These are phyloP conservation scores for Cyclotella baltica DNA, from an alignment of 108 stramenopile genomes.

Conservation along the genomic window DNA sequence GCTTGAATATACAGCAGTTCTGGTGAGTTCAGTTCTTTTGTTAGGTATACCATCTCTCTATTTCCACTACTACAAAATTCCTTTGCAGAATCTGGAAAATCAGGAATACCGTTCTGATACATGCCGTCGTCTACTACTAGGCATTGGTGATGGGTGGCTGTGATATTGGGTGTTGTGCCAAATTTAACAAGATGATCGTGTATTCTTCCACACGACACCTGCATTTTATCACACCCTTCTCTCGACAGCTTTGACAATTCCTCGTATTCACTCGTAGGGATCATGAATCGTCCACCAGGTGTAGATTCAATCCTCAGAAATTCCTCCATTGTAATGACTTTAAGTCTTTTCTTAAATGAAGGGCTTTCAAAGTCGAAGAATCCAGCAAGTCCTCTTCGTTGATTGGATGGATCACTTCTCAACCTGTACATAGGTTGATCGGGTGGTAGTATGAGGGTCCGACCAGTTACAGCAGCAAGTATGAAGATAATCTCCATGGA, in stretches of 20 bases:
- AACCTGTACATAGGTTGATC: constrained; percentile 76
- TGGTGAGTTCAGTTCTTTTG: constrained; percentile 55
- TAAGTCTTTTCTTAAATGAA: constrained; percentile 54
- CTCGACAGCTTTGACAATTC: constrained; percentile 49
- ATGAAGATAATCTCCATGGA: constrained; percentile 80
- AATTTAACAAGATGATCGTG: constrained; percentile 51
- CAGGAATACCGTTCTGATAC: constrained; percentile 43
- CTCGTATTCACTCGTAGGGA: constrained; percentile 42
- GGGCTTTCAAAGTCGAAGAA: constrained; percentile 69
- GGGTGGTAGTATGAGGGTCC: constrained; percentile 88
- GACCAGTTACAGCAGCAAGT: constrained; percentile 74
- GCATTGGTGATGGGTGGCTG: constrained; percentile 49
- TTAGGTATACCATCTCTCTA: constrained; percentile 35
- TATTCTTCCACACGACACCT: constrained; percentile 48
- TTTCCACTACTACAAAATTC: constrained; percentile 34
- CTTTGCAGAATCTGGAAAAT: constrained; percentile 10
- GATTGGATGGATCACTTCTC: constrained; percentile 57
- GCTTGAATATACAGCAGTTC: constrained; percentile 68
- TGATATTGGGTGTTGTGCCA: constrained; percentile 53
- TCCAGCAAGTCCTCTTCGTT: constrained; percentile 70
- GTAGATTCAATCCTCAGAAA: constrained; percentile 60
- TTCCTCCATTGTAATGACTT: constrained; percentile 62
- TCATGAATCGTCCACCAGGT: constrained; percentile 53
- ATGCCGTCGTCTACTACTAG: constrained; percentile 63
- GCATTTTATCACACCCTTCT: constrained; percentile 32